Conservation (phyloP, 2,329 filamentous ascomycete genomes). For the Diaporthe nobilis region DNA sequence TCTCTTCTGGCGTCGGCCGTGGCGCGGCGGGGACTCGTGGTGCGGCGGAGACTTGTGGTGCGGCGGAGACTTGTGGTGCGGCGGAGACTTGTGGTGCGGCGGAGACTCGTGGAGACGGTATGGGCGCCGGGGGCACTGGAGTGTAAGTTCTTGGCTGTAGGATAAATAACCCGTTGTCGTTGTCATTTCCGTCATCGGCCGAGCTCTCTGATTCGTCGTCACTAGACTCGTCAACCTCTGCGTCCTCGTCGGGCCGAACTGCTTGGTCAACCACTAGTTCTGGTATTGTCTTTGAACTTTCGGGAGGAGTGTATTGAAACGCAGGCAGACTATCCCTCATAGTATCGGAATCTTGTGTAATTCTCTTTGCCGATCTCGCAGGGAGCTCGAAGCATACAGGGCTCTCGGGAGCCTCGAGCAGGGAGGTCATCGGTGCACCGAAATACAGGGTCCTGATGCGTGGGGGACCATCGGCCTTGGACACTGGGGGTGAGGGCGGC, state of each 20-base stretch:
- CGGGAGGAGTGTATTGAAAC: slow-evolving; percentile 48
- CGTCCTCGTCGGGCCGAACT: slow-evolving; percentile 1
- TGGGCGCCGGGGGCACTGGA: slow-evolving; percentile 62
- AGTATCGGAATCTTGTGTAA: slow-evolving; percentile 46
- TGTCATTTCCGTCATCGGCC: slow-evolving; percentile 2
- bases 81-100: slow-evolving; percentile 52
- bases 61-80: slow-evolving; percentile 52
- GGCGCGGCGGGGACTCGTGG: neutral
- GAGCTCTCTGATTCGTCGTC: slow-evolving; percentile 31
- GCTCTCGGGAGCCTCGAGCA: slow-evolving; percentile 41
- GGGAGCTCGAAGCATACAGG: slow-evolving; percentile 44
- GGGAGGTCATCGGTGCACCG: slow-evolving; percentile 40
- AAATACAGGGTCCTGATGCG: slow-evolving; percentile 49
- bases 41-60: slow-evolving; percentile 52
- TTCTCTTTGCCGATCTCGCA: slow-evolving; percentile 31
- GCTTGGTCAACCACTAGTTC: slow-evolving; percentile 37
- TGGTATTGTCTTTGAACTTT: slow-evolving; percentile 39
- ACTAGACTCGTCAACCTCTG: slow-evolving; percentile 33
- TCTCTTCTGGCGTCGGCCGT: slow-evolving; percentile 39
- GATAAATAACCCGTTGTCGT: slow-evolving; percentile 62
- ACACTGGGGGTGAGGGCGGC: slow-evolving; percentile 40
- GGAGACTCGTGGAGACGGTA: slow-evolving; percentile 61
- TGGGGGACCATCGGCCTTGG: slow-evolving; percentile 43
- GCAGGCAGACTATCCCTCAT: slow-evolving; percentile 49
- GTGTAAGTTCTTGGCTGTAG: slow-evolving; percentile 72